A percentile compares a stretch with the other conserved stretches of the same genome.
Conservation (phyloP, 192 early-diverging fungal genomes). For the Diversispora eburnea region DNA sequence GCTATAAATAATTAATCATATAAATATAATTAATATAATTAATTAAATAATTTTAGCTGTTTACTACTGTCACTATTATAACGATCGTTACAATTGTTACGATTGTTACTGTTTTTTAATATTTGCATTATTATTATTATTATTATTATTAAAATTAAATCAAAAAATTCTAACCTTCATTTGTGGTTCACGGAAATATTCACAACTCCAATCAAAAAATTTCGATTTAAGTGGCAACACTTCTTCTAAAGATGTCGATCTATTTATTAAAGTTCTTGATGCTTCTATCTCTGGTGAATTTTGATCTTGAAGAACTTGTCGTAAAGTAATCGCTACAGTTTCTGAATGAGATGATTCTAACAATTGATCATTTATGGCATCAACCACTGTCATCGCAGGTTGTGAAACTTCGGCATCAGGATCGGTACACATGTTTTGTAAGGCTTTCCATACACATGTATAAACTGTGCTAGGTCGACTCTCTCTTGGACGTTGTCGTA, state of each 20-base stretch:
- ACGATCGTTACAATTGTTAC: too few relatives aligned
- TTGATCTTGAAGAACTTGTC: slow-evolving; percentile 1
- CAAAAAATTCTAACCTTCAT: slow-evolving; percentile 50
- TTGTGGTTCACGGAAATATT: slow-evolving; percentile 86
- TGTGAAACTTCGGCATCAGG: slow-evolving; percentile 73
- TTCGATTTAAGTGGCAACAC: slow-evolving; percentile 55
- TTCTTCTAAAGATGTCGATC: slow-evolving; percentile 26
- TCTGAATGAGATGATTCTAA: slow-evolving; percentile 27
- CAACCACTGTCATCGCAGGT: slow-evolving; percentile 68
- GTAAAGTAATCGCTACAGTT: slow-evolving; percentile 20
- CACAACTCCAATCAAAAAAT: slow-evolving; percentile 83
- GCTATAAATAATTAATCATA: slow-evolving; percentile 41
- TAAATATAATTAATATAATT: neutral
- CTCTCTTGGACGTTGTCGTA: slow-evolving; percentile 34
- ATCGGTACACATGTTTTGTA: slow-evolving; percentile 79
- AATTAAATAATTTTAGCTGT: neutral
- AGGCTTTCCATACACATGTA: slow-evolving; percentile 72
- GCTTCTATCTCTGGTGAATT: slow-evolving; percentile 1
- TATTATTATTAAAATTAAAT: too few relatives aligned
- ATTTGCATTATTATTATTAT: too few relatives aligned
- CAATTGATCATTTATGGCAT: slow-evolving; percentile 54
- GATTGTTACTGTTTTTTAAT: too few relatives aligned
- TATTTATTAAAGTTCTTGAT: slow-evolving; percentile 14
- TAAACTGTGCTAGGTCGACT: slow-evolving; percentile 53
- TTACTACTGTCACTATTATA: too few relatives aligned